Evolutionary conservation across 768 basidiomycete species (phyloP).

Genomic region (Phylloporus arenicola): DNA sequence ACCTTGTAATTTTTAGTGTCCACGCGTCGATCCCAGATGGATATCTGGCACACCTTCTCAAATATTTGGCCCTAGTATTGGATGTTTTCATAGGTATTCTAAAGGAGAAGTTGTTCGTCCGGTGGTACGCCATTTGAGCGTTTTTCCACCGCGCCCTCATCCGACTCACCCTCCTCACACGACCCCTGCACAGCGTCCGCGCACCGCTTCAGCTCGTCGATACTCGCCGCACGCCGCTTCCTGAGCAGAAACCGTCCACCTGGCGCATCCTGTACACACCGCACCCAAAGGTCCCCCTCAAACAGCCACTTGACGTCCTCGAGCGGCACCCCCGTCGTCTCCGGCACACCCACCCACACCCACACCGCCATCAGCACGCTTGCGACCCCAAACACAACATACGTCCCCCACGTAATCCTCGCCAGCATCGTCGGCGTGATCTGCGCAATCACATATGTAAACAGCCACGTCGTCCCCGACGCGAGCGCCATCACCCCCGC

Average conservation of each 20-base stretch:
- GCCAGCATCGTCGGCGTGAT: constrained; percentile 34
- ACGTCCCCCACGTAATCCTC: constrained; percentile 27
- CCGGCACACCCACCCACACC: constrained; percentile 35
- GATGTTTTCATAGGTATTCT: no score
- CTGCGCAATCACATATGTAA: constrained; percentile 36
- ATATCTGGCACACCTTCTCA: no score
- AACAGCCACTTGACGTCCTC: constrained; percentile 37
- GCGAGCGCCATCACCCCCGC: constrained; percentile 30
- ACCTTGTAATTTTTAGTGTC: no score
- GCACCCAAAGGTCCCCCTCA: constrained; percentile 23
- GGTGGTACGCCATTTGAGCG: neutral
- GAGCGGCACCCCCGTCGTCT: constrained; percentile 36
- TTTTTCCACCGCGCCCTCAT: constrained; percentile 1
- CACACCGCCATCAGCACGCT: constrained; percentile 29
- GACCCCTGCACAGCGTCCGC: neutral
- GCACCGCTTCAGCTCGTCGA: constrained; percentile 23
- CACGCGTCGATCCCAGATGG: no score
- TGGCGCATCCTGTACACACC: constrained; percentile 31
- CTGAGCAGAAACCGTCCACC: constrained; percentile 27
- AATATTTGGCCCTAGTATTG: no score
- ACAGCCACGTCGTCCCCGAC: constrained; percentile 30
- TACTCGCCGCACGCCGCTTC: constrained; percentile 16
- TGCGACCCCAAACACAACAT: constrained; percentile 29
- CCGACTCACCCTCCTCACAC: neutral
- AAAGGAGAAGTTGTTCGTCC: neutral